Base-by-base conservation (phyloP, 352 stramenopile species). In the Globisporangium irregulare region DNA sequence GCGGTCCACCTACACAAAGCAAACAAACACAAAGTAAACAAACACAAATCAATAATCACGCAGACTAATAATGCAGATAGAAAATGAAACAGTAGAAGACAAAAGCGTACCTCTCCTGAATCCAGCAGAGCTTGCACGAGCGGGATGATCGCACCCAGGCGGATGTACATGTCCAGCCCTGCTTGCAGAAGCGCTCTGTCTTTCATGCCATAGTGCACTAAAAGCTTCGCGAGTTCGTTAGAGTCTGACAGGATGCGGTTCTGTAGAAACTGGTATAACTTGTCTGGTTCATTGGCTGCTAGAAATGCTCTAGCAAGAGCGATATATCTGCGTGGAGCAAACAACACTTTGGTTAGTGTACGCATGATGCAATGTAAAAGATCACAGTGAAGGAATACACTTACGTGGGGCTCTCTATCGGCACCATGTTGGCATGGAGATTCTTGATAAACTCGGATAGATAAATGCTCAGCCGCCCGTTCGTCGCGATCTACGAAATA, bases 221-320 rank as follows among this genome's bases (percentile, higher is more conserved):
- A 73, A 10, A 90, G 59, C 4, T 86, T 73, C 14, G 84, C 86
- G 48, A 94, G 73, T 46, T 81, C 80, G 12, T 73, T 59, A 20
- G 81, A 94, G 61, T 92, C 86, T 36, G 67, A 66, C n/a, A 89
- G 15, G 1, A 85, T 71, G 38, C 87, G 76, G 15, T 84, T 81
- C 36, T 89, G 82, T 15, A 94, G 67, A 14, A 87, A 87, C 62
- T 92, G 83, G 61, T 84, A 90, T 29, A 94, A 69, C 51, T 91
- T 81, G 46, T 74, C 69, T 0, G 77, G 68, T 12, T 88, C 72
- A 15, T 68, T 68, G 14, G 75, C 70, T 50, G 65, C 69, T 62
- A 92, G 68, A 69, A 82, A 91, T 22, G 76, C 75, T 58, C 83
- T 74, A 4, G 81, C 84, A 0, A 91, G 73, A 4, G 80, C 73